Base-by-base conservation (phyloP, 2,329 filamentous ascomycete genomes). In the Conoideocrella luteorostrata region DNA sequence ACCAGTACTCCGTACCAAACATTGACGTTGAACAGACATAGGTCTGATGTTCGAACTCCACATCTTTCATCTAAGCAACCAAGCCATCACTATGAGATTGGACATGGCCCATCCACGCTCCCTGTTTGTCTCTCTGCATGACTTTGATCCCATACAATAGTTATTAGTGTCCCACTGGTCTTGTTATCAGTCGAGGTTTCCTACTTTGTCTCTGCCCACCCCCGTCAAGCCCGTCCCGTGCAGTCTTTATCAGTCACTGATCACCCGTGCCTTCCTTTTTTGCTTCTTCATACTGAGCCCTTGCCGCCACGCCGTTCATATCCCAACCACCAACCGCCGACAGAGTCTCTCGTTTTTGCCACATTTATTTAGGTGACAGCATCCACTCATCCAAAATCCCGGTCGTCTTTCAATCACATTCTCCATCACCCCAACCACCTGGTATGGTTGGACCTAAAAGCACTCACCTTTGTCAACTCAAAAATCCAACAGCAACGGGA, bases 241-340 rank as follows among this genome's bases (percentile, higher is more conserved):
- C 33, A 24, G 20, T 41, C 43, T 32, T 36, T 26, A 5, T 15
- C n/a, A 13, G n/a, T n/a, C n/a, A n/a, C n/a, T n/a, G n/a, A n/a
- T 6, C 20, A 29, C 26, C 21, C n/a, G 22, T 33, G 26, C 28
- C 37, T 39, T 39, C 21, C 21, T 33, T 18, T 38, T 34, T 32
- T 13, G 11, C 18, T 37, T 44, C 33, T 39, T 39, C 39, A 28
- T 44, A 35, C 41, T 35, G 12, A 11, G 28, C 38, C 43, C 43
- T 45, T 41, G 28, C 43, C 38, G 23, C 37, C 39, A 41, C 26
- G n/a, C 43, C 28, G 24, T 37, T 21, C 18, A 18, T 40, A 37
- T 34, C 43, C 38, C 43, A 41, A 41, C 37, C 33, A 32, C 20
- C 30, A n/a, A 32, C 30, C 43, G 4, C 30, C 13, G 24, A 38